phyloP scores from a whole-genome alignment of 495 filamentous ascomycete species.

The Tuber melanosporum region DNA sequence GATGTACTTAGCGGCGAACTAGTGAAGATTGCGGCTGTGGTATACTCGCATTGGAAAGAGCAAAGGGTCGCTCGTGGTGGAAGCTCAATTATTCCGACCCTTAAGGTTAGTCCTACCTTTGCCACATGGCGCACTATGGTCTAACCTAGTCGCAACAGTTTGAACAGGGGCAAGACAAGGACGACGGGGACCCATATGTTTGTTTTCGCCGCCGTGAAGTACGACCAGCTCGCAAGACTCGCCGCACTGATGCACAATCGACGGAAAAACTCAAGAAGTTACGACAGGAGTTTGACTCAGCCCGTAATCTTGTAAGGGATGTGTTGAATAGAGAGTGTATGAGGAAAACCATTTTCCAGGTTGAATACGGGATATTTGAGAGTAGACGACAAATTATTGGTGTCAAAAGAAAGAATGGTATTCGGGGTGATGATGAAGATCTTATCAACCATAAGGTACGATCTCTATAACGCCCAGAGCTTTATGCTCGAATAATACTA shows the following conservation, averaged over 20 bases:
- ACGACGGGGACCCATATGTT: constrained; percentile 94
- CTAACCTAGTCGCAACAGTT: constrained; percentile 50
- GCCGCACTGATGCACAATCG: constrained; percentile 85
- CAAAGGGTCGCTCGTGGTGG: constrained; percentile 60
- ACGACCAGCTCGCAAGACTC: constrained; percentile 87
- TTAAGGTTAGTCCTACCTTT: constrained; percentile 56
- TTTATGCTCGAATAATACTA: constrained; percentile 55
- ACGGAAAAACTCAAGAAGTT: constrained; percentile 89
- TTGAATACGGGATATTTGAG: constrained; percentile 71
- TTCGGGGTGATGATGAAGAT: constrained; percentile 91
- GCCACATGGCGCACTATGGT: neutral
- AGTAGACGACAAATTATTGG: constrained; percentile 73
- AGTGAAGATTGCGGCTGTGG: constrained; percentile 68
- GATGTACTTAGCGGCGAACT: constrained; percentile 60
- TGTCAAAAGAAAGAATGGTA: constrained; percentile 75
- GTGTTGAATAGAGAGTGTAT: constrained; percentile 70
- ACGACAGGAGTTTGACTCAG: constrained; percentile 85
- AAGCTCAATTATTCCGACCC: constrained; percentile 59
- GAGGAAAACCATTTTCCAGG: constrained; percentile 66
- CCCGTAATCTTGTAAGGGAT: constrained; percentile 67
- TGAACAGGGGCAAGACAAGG: constrained; percentile 83
- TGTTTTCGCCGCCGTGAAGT: constrained; percentile 96
- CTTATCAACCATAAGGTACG: constrained; percentile 87
- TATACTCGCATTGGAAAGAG: constrained; percentile 87
- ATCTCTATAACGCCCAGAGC: constrained; percentile 33